Base-by-base conservation (phyloP, 202 grass and related monocot species). In the Zoysia matrella region DNA sequence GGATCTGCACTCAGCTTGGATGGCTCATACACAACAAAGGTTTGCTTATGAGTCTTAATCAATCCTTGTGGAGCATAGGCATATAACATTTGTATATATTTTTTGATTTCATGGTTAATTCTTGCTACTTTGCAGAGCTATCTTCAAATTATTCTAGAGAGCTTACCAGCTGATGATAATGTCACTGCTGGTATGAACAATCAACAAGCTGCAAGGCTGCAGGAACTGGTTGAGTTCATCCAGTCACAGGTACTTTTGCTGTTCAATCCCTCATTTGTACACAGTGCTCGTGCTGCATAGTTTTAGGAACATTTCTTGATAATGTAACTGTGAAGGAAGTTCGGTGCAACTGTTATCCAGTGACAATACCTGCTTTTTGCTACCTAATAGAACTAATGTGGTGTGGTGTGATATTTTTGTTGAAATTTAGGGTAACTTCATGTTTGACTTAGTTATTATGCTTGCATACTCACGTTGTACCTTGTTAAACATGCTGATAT, bases 81-180 rank as follows among this genome's bases (percentile, higher is more conserved):
- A 47, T 49, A 74, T 52, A 63, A 12, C 47, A 49, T 51, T 47
- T 70, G 9, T 69, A 61, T 40, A 44, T 69, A 44, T 54, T 65
- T 39, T 68, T 8, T 13, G 53, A 80, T 72, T 77, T 77, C 45
- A 78, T 80, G 77, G 11, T 81, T 78, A 36, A 36, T 36, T 47
- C 54, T 85, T 76, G 42, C 48, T 81, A 48, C 46, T 65, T 8
- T 82, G 49, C 82, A 98, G 95, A 98, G 95, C 60, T 98, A 98
- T 93, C 95, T 98, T 78, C 95, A 93, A 91, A 95, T 98, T 75
- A 93, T 98, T 90, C 75, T 98, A 73, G 95, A 98, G 85, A 95
- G 88, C 49, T 95, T 98, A 76, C 84, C 84, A 72, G 88, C 47
- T 61, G 69, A 36, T 36, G 30, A 36, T 36, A 36, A 36, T 36